phyloP scores from a whole-genome alignment of 2,329 filamentous ascomycete genomes.

The Penicillium janthinellum region DNA sequence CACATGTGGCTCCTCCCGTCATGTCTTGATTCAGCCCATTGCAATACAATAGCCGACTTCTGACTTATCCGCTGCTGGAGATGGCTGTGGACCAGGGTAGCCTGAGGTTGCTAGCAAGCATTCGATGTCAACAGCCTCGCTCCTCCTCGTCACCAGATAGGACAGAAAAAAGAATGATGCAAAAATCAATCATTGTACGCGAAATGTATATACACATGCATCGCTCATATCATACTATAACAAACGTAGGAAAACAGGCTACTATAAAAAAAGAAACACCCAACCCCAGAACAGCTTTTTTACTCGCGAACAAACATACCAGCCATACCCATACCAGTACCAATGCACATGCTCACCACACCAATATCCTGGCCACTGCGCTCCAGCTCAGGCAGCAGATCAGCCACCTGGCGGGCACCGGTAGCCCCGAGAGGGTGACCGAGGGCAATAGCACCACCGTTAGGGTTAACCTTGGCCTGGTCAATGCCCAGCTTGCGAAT shows the following conservation, averaged over 20 bases:
- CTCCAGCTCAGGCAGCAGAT: constrained; percentile 69
- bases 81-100: background rate
- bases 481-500: constrained; percentile 64
- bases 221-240: constrained; percentile 25
- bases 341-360: constrained; percentile 88
- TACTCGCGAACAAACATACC: constrained; percentile 67
- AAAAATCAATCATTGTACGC: constrained; percentile 17
- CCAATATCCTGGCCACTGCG: constrained; percentile 71
- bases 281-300: constrained; percentile 11
- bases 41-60: no score
- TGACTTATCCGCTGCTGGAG: no score
- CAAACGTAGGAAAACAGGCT: constrained; percentile 9
- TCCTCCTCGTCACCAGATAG: background rate
- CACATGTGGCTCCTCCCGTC: no score
- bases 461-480: constrained; percentile 77
- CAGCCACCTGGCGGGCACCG: constrained; percentile 77
- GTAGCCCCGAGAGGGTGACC: constrained; percentile 91
- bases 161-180: background rate
- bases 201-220: constrained; percentile 28
- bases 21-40: no score
- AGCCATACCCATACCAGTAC: constrained; percentile 78
- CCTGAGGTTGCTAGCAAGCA: background rate
- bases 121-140: no score
- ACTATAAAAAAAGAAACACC: background rate
- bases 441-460: constrained; percentile 91